Base-by-base conservation (phyloP, 495 filamentous ascomycete genomes). In the Neurospora sp. region DNA sequence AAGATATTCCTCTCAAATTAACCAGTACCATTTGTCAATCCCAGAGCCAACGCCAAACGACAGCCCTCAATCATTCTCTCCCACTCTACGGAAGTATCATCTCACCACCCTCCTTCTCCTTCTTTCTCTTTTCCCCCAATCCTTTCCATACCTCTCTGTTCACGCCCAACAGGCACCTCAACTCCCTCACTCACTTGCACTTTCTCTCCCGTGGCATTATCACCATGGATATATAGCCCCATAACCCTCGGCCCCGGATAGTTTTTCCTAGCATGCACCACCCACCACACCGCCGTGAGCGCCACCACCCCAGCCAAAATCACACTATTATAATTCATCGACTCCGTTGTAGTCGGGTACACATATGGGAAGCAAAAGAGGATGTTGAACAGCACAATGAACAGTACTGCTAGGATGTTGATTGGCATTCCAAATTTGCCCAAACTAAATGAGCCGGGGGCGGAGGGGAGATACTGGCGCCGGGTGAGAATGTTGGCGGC, bases 301-400 rank as follows among this genome's bases (percentile, higher is more conserved):
- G 85, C 70, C 1, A 88, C 74, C 42, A 89, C 81, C 0, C 90
- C 89, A 1, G 84, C 89, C 10, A 90, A 84, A 61, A 92, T 89
- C 1, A 90, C 87, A 69, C 85, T 87, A 2, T 89, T 90, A 75
- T 91, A 92, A 71, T 92, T 93, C 91, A 93, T 92, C n/a, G 85
- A 87, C 18, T 81, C 80, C 2, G 84, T 85, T 2, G 83, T 82
- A 1, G 86, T 85, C 0, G 91, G 90, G 69, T 89, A 74, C 1
- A 78, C 78, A 75, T 87, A 91, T 2, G 91, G 82, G 78, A 94
- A 93, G 73, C 90, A 93, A 80, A 91, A 94, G 69, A 94, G 88
- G 10, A 91, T 84, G 70, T 90, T 86, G 78, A 93, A 94, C 31
- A 89, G 82, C 1, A 87, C 75, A 70, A 94, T 95, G 73, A 92